Evolutionary conservation across 129 eudicot genomes (phyloP), one percentile per base, ranked within the genome.

Genomic region (Tagetes patula): DNA sequence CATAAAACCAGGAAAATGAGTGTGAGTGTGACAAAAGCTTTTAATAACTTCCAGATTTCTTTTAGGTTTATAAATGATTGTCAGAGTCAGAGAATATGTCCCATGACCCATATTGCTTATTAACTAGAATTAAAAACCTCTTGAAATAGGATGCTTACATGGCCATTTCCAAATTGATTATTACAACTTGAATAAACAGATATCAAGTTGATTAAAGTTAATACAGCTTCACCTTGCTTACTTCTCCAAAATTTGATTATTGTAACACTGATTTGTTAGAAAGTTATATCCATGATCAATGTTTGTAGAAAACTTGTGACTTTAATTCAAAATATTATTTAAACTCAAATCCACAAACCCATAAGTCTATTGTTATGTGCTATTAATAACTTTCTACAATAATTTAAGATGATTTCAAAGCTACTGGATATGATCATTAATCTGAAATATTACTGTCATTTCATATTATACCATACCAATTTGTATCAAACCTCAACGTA

Each of bases 261-360:
- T 33, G 14, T 33, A 59, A 59, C 40, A 11, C 65, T 59, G 34
- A 59, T 32, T 11, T 9, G 20, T 33, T 59, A 12, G 41, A 59
- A 59, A 59, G 10, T 9, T 59, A 33, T 59, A 33, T 59, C 33
- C 49, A 39, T 65, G 3, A 65, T 14, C 10, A n/a, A 8, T 64
- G 43, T 64, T 41, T 64, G 48, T 6, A 38, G 45, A 39, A 65
- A 49, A 65, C 49, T 40, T 65, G 40, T 12, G 50, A 65, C 49
- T 38, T 14, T 13, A 41, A n/a, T 14, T n/a, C 33, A 3, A 2
- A 2, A 59, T 55, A 37, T 38, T n/a, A 62, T 13, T 62, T 65
- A 65, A n/a, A 65, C 49, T 39, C 69, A 14, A 64, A 64, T 40
- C 33, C 50, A 40, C 33, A 64, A 48, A 39, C 50, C 69, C 69